A percentile compares a stretch with the other conserved stretches of the same genome.
Conservation (phyloP, 805 yeast genomes). For the Candida boidinii region DNA sequence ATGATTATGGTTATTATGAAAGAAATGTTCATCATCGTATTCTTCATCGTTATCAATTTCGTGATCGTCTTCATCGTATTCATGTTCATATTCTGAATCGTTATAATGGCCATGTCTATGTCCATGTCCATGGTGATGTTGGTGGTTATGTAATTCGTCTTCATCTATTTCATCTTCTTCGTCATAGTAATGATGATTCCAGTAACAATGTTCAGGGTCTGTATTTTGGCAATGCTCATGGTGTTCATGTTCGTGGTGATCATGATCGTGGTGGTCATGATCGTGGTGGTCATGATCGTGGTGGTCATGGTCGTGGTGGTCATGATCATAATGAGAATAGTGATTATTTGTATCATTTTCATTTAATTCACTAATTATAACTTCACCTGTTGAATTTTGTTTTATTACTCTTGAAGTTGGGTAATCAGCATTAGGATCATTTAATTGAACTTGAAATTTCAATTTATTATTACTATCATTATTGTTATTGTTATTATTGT, state of each 20-base stretch:
- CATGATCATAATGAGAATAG: slow-evolving; percentile 11
- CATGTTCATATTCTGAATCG: slow-evolving; percentile 8
- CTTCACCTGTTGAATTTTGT: slow-evolving; percentile 64
- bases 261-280: neutral
- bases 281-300: neutral
- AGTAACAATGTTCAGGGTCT: slow-evolving; percentile 3
- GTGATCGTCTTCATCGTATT: slow-evolving; percentile 3
- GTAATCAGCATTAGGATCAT: slow-evolving; percentile 52
- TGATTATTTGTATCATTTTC: slow-evolving; percentile 11
- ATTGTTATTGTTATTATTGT: neutral
- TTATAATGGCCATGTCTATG: slow-evolving; percentile 10
- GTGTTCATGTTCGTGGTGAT: slow-evolving; percentile 3
- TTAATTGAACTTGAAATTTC: slow-evolving; percentile 34
- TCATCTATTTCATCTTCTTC: slow-evolving; percentile 9
- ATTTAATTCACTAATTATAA: slow-evolving; percentile 52
- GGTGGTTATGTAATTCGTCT: slow-evolving; percentile 1
- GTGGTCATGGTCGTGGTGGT: slow-evolving; percentile 1
- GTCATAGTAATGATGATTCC: slow-evolving; percentile 6
- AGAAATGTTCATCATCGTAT: slow-evolving; percentile 5
- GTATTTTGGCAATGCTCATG: neutral
- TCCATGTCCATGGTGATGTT: slow-evolving; percentile 1
- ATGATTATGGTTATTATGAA: slow-evolving; percentile 8
- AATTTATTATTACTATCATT: neutral
- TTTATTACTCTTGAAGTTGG: slow-evolving; percentile 67
- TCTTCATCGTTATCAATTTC: slow-evolving; percentile 9